A percentile compares a stretch with the other conserved stretches of the same genome.
Evolutionary conservation across 331 rosid genomes (phyloP).

Genomic region (Erythrophleum ivorense): DNA sequence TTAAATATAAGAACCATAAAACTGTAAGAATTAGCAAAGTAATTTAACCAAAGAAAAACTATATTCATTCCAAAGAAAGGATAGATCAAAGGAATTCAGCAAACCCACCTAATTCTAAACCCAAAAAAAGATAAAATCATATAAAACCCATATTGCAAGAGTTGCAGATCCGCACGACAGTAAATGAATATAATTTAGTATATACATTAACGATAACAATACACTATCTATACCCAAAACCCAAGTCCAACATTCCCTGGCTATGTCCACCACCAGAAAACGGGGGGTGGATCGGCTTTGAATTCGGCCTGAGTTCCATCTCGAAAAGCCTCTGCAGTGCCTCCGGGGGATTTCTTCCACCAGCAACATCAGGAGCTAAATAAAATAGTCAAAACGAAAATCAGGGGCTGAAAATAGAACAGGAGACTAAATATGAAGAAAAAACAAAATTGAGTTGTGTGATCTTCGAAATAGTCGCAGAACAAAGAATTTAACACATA

Average conservation of each 20-base stretch:
- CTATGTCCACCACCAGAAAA: slow-evolving; percentile 53
- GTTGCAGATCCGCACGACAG: slow-evolving; percentile 40
- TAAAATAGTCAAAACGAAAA: slow-evolving; percentile 22
- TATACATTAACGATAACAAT: slow-evolving; percentile 50
- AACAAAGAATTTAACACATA: neutral
- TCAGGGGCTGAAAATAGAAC: slow-evolving; percentile 17
- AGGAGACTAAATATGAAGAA: neutral
- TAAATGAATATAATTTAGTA: slow-evolving; percentile 46
- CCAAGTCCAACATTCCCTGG: slow-evolving; percentile 71
- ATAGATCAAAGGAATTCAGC: neutral
- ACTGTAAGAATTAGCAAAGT: neutral
- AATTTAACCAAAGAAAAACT: neutral
- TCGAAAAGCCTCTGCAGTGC: slow-evolving; percentile 83
- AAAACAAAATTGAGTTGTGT: neutral
- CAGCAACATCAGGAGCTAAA: slow-evolving; percentile 62
- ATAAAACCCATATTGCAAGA: no score
- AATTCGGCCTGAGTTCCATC: slow-evolving; percentile 78
- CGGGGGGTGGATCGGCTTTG: slow-evolving; percentile 52
- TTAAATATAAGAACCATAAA: neutral
- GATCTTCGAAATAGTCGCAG: slow-evolving; percentile 21
- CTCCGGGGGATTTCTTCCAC: slow-evolving; percentile 82
- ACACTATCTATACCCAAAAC: slow-evolving; percentile 80
- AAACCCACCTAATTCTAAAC: neutral
- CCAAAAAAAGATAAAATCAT: no score
- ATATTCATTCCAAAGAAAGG: neutral